Base-by-base conservation (phyloP, 352 stramenopile genomes). In the Albugo candida region DNA sequence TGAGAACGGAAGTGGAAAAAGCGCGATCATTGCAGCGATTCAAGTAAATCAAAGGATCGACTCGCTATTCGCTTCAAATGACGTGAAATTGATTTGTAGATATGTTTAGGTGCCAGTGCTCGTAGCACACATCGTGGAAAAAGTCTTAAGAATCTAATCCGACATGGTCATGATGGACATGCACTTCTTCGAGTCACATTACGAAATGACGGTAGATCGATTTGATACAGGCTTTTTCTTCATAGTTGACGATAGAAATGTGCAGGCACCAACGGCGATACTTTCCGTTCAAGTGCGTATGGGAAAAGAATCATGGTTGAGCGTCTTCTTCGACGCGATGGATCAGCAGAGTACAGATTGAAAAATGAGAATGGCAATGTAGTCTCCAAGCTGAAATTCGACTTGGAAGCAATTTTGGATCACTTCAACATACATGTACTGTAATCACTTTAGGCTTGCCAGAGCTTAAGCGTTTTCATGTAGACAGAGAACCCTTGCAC, bases 401-500 rank as follows among this genome's bases (percentile, higher is more conserved):
- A 97, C 53, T 55, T 98, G 36, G 73, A 94, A 47, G 75, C 74
- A 11, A 89, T 98, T 70, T 54, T 98, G 14, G 92, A 98, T 54
- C 73, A 95, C 31, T 52, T 98, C 13, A 93, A 93, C 51, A 92
- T 93, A 37, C 78, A 83, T 55, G 67, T 72, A 46, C n/a, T n/a
- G 13, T 36, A 6, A 35, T 14, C 11, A 1, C 46, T 16, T 1
- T 21, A 5, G 21, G 11, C 35, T 13, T 36, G 14, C 13, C 4
- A 53, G 17, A 13, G 14, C 17, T 27, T 19, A 13, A 44, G 46
- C 11, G 13, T 46, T 54, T 61, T n/a, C n/a, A 31, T 76, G 78
- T 49, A 96, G 61, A 94, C 97, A 14, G 92, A 98, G 51, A 99
- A 99, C 70, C 94, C 94, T 34, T 96, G 95, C 21, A 85, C 87